Evolutionary conservation across 306 rosid species (phyloP).

Genomic region (Citrullus mucosospermus): DNA sequence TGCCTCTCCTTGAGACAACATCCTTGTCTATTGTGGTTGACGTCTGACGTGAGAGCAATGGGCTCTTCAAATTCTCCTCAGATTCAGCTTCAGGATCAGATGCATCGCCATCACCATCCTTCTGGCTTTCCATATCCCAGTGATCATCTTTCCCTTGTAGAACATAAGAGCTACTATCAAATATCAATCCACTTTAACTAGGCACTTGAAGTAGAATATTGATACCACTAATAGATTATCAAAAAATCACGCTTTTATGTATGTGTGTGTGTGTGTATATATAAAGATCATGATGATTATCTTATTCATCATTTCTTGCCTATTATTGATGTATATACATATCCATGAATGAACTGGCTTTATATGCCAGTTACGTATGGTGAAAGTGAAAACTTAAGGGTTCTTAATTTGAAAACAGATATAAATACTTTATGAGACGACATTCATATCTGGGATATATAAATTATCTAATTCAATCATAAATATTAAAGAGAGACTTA

Average conservation of each 20-base stretch:
- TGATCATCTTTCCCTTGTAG: slow-evolving; percentile 10
- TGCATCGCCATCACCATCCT: slow-evolving; percentile 11
- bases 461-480: neutral
- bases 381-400: neutral
- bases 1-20: slow-evolving; percentile 5
- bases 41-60: slow-evolving; percentile 23
- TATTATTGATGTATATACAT: neutral
- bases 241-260: neutral
- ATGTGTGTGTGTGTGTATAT: too few species aligned
- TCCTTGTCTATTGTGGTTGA: slow-evolving; percentile 10
- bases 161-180: neutral
- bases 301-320: neutral
- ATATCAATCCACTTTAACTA: neutral
- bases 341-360: neutral
- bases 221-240: neutral
- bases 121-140: slow-evolving; percentile 25
- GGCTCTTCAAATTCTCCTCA: slow-evolving; percentile 21
- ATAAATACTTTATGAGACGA: neutral
- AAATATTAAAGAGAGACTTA: neutral
- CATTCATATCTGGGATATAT: neutral
- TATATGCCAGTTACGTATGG: neutral
- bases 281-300: neutral
- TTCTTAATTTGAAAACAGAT: neutral
- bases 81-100: slow-evolving; percentile 14
- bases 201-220: neutral